Base-by-base conservation (phyloP, 2,329 filamentous ascomycete species). In the Ascochyta lentis region DNA sequence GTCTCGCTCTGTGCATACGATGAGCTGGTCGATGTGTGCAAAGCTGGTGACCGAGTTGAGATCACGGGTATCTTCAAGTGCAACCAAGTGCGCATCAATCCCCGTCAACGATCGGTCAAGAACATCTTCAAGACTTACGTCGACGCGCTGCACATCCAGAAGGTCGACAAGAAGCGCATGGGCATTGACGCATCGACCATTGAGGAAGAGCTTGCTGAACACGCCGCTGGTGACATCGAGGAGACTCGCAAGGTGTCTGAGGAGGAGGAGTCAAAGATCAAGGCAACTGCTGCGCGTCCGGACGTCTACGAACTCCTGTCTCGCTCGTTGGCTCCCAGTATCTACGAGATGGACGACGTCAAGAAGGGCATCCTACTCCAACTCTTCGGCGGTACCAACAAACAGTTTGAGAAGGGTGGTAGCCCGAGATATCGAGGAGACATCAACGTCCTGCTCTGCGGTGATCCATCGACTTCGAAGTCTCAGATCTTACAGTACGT, bases 291-390 rank as follows among this genome's bases (percentile, higher is more conserved):
- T 10, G 83, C 85, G 29, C 87, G 95, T 49, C 82, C 88, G 1
- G 95, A 99, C 74, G 88, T 99, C 49, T 99, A 99, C 75, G 93
- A 99, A 22, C 84, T 99, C 23, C 85, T 99, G 4, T 85, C 95
- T 16, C 87, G 94, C 34, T 98, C 94, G 1, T 81, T 99, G 26
- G 95, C 95, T 2, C 95, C 95, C 13, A 97, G 93, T 56, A 89
- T 99, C 69, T 97, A 96, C 79, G 95, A 99, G 77, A 90, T 96
- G 88, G 95, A 99, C 65, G 95, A 99, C 69, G 92, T 98, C 43
- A 99, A 99, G 83, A 99, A 99, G 79, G 95, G 95, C 10, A 97
- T 99, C 59, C 82, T 99, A 10, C 86, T 99, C 4, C 95, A 99
- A 71, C 86, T 99, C 37, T 99, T 99, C 73, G 94, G 95, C 34